A percentile compares a stretch with the other conserved stretches of the same genome.
Evolutionary conservation across 2,329 filamentous ascomycete genomes (phyloP).

Genomic region (Ilyonectria mors-panacis): DNA sequence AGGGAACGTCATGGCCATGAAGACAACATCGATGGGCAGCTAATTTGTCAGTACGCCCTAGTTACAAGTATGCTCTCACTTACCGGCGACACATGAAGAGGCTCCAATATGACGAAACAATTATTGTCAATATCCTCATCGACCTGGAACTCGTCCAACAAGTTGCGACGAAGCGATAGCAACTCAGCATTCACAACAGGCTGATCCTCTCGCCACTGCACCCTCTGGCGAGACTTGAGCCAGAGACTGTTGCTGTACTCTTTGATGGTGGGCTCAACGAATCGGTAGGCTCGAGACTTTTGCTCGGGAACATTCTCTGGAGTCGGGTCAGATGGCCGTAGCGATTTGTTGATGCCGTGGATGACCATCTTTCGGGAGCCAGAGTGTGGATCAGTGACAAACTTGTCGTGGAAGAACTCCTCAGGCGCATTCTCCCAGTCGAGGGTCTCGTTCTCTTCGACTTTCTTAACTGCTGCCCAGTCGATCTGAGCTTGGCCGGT

Average conservation of each 20-base stretch:
- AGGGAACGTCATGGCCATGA: slow-evolving; percentile 83
- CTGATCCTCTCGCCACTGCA: slow-evolving; percentile 75
- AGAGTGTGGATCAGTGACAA: slow-evolving; percentile 71
- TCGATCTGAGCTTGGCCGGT: slow-evolving; percentile 63
- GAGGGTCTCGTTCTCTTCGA: slow-evolving; percentile 53
- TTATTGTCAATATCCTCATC: slow-evolving; percentile 60
- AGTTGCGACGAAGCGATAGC: slow-evolving; percentile 84
- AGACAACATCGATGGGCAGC: slow-evolving; percentile 79
- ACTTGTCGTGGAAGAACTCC: slow-evolving; percentile 67
- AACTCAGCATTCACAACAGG: slow-evolving; percentile 85
- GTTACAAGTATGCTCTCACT: slow-evolving; percentile 51
- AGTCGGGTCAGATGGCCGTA: slow-evolving; percentile 76
- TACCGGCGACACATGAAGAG: slow-evolving; percentile 82
- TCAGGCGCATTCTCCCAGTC: slow-evolving; percentile 61
- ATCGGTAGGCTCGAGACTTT: slow-evolving; percentile 59
- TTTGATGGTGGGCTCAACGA: slow-evolving; percentile 74
- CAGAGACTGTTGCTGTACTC: slow-evolving; percentile 88
- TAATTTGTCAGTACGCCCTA: slow-evolving; percentile 50
- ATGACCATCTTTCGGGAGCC: slow-evolving; percentile 75
- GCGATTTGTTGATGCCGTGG: slow-evolving; percentile 66
- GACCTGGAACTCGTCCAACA: slow-evolving; percentile 78
- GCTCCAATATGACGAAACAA: slow-evolving; percentile 83
- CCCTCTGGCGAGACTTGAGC: slow-evolving; percentile 67
- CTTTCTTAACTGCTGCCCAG: slow-evolving; percentile 69
- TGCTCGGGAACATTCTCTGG: slow-evolving; percentile 69